phyloP scores from a whole-genome alignment of 371 early-diverging fungal species.

The Apophysomyces variabilis region DNA sequence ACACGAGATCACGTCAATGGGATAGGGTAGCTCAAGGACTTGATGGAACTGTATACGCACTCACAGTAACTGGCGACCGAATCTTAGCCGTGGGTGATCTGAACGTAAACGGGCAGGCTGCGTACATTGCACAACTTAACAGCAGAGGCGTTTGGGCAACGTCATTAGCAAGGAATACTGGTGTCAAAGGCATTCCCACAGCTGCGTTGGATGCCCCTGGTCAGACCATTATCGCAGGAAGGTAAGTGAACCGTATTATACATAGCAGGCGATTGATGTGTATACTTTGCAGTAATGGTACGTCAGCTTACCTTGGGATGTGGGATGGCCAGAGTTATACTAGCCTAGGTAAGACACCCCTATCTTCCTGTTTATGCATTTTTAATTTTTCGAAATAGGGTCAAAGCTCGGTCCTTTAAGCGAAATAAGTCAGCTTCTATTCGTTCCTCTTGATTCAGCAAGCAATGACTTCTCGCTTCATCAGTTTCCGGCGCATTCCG shows the following conservation, averaged over 20 bases:
- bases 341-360: constrained; percentile 16
- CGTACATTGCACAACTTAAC: constrained; percentile 37
- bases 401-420: constrained; percentile 24
- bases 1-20: constrained; percentile 39
- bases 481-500: constrained; percentile 34
- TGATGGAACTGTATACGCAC: constrained; percentile 16
- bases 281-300: constrained; percentile 10
- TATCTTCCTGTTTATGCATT: background rate
- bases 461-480: constrained; percentile 4
- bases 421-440: constrained; percentile 35
- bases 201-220: constrained; percentile 29
- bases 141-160: constrained; percentile 35
- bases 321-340: constrained; percentile 26
- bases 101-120: constrained; percentile 28
- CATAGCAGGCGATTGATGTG: background rate
- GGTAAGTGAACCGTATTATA: constrained; percentile 3
- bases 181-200: constrained; percentile 28
- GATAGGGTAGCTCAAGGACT: constrained; percentile 29
- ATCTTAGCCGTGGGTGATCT: constrained; percentile 26
- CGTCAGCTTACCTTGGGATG: constrained; percentile 19
- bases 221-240: constrained; percentile 33
- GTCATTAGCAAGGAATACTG: constrained; percentile 17
- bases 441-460: constrained; percentile 31
- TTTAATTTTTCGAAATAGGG: constrained; percentile 8
- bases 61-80: constrained; percentile 17